Base-by-base conservation (phyloP, 805 yeast genomes). In the Wickerhamiella vanderwaltii region DNA sequence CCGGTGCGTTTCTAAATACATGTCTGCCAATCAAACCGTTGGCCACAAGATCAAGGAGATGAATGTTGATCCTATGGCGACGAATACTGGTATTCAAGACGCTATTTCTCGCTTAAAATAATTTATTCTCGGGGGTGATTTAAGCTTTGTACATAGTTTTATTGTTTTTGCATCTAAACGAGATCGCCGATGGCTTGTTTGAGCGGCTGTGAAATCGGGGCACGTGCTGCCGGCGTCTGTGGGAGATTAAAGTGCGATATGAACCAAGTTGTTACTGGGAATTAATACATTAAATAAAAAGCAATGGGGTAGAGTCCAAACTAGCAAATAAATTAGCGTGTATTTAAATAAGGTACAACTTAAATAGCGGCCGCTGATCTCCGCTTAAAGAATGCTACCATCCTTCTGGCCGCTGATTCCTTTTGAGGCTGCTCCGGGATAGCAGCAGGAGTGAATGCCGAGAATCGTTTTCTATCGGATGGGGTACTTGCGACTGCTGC, bases 1-100 rank as follows among this genome's bases (percentile, higher is more conserved):
- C 58, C 66, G 96, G 46, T 87, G 97, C 63, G 88, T 82, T 33
- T 62, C 75, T 48, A 87, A 87, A 59, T 86, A 78, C 60, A 82
- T 85, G 65, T 69, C 69, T 51, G 78, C 86, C 35, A 86, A 49
- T 42, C 22, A 26, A 79, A 29, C 35, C 18, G 41, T 38, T 5
- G 41, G 41, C 57, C 59, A 72, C 34, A 56, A 69, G 41, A 64
- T 83, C 23, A 91, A 88, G 0, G 69, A 66, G 39, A 15, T 30
- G 35, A n/a, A 24, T n/a, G 17, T 38, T 7, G 30, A 38, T 32
- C 41, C 41, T 6, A 29, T 38, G 35, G 18, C 35, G 24, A 38
- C 41, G 9, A 38, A 38, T 24, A 35, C 35, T 11, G 41, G 30
- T 25, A 35, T 35, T 13, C 24, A 6, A 3, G 39, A 33, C 26